These are phyloP conservation scores for Earliella scabrosa DNA, from an alignment of 1,284 basidiomycete genomes.

Conservation along the genomic window DNA sequence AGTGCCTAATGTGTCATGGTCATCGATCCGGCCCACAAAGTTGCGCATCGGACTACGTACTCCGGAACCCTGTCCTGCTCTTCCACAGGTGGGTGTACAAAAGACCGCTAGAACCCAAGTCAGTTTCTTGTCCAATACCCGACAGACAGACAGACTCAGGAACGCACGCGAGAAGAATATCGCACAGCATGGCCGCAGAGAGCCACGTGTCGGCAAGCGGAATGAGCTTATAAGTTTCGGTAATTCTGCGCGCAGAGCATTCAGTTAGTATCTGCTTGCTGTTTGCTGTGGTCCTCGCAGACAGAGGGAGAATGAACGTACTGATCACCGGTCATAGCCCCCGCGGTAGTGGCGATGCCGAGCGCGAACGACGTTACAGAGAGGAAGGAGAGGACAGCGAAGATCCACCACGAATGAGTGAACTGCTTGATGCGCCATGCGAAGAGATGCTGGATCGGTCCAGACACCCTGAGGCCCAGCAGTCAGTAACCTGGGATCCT, in stretches of 20 bases:
- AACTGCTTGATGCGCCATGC: slow-evolving; percentile 22
- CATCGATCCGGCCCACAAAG: neutral
- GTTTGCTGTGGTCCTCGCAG: neutral
- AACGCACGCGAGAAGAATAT: slow-evolving; percentile 14
- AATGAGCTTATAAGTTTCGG: neutral
- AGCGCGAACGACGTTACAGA: slow-evolving; percentile 5
- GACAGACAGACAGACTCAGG: neutral
- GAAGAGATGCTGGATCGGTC: slow-evolving; percentile 19
- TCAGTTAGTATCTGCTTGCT: neutral
- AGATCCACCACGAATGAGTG: slow-evolving; percentile 10
- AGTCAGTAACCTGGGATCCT: no score
- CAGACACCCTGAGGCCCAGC: neutral
- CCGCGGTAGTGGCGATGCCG: slow-evolving; percentile 2
- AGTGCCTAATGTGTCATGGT: neutral
- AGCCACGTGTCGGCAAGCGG: slow-evolving; percentile 14
- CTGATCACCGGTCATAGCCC: neutral
- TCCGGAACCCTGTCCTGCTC: slow-evolving; percentile 16
- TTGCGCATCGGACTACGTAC: slow-evolving; percentile 1
- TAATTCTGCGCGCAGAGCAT: neutral
- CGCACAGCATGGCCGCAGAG: slow-evolving; percentile 5
- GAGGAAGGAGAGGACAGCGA: slow-evolving; percentile 6
- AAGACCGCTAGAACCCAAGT: neutral
- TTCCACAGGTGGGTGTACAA: slow-evolving; percentile 12
- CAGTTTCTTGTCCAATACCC: neutral
- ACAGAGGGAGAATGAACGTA: neutral